These are phyloP conservation scores for Agarophyton chilense DNA, from an alignment of 23 red algal genomes.

Conservation along the genomic window DNA sequence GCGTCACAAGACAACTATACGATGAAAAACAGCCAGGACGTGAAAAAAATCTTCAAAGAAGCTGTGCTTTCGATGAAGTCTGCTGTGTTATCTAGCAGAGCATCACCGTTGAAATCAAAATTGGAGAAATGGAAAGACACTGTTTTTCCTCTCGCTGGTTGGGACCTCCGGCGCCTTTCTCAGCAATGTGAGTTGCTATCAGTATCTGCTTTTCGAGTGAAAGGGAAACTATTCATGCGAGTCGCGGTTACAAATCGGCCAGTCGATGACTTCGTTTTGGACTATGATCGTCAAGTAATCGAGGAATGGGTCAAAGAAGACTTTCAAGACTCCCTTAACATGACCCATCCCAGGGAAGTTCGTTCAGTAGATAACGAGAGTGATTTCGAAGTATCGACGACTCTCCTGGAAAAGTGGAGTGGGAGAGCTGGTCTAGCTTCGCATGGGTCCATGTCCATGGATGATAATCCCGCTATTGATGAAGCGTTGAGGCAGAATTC, in stretches of 20 bases:
- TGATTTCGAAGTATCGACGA: background rate
- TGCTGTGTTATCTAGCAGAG: background rate
- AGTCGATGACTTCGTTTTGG: constrained; percentile 1
- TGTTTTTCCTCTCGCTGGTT: background rate
- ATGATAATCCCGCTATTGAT: background rate
- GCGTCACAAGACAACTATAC: no score
- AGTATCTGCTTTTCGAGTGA: background rate
- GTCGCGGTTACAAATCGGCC: background rate
- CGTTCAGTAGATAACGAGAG: background rate
- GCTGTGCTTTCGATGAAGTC: background rate
- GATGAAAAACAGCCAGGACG: no score
- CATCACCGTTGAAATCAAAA: background rate
- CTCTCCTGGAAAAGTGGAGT: background rate
- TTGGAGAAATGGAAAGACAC: background rate
- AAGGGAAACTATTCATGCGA: background rate
- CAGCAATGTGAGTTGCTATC: background rate
- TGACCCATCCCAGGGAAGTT: background rate
- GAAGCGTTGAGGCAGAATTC: constrained; percentile 5
- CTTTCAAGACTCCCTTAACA: background rate
- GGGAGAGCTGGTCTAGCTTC: background rate
- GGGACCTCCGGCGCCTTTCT: constrained; percentile 1
- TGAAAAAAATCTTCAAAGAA: background rate
- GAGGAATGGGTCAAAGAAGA: constrained; percentile 3
- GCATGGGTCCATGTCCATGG: background rate
- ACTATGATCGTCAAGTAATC: constrained; percentile 15